phyloP scores from a whole-genome alignment of 2,329 filamentous ascomycete genomes.

The Metarhizium album region DNA sequence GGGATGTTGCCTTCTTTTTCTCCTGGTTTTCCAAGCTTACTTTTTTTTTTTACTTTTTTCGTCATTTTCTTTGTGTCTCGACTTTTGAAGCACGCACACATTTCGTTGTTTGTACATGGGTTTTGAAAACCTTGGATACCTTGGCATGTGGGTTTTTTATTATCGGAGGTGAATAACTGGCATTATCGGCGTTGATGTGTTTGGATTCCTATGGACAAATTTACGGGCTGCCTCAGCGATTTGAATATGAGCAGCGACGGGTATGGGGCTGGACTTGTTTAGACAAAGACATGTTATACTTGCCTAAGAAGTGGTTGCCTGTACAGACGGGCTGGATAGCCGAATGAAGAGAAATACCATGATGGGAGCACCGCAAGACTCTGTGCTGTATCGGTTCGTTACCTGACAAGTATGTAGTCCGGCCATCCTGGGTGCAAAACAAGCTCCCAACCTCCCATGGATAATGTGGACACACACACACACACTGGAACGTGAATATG shows the following conservation, averaged over 20 bases:
- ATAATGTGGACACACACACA: not conserved
- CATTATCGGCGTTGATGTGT: conserved; percentile 18
- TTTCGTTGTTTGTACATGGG: conserved; percentile 17
- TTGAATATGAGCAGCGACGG: conserved; percentile 4
- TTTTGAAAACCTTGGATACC: conserved; percentile 15
- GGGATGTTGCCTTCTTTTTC: conserved; percentile 5
- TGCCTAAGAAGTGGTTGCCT: not conserved
- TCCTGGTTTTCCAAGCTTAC: not conserved
- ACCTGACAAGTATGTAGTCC: not conserved
- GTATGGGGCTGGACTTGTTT: not conserved
- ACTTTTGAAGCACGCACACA: no score
- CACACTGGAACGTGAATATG: not conserved
- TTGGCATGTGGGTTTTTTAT: conserved; percentile 7
- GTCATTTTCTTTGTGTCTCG: not conserved
- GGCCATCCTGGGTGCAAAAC: not conserved
- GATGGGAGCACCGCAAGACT: not conserved
- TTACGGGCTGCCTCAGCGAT: not conserved
- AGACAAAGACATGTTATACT: conserved; percentile 4
- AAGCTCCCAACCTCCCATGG: not conserved
- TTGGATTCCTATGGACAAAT: not conserved
- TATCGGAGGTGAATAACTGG: conserved; percentile 11
- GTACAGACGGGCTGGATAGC: conserved; percentile 1
- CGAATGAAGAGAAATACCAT: not conserved
- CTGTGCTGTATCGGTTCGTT: not conserved
- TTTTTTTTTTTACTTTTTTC: not conserved